Evolutionary conservation across 495 filamentous ascomycete species (phyloP), one percentile per base, ranked within the genome.

Genomic region (Arthonia radiata): DNA sequence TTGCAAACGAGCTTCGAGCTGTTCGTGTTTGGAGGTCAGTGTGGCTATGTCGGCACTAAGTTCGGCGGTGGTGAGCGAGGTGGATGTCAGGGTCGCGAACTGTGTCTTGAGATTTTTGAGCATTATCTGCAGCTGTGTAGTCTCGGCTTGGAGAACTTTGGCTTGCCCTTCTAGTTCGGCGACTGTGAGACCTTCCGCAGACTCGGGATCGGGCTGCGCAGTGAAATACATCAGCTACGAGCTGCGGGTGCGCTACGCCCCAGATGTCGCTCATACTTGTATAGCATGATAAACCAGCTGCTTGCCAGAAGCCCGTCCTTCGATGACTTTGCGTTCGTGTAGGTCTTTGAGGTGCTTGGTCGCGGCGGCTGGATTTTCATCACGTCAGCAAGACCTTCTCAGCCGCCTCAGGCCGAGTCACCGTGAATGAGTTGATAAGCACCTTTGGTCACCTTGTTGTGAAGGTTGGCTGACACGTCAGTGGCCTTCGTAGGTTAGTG

Each of bases 381-480:
- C 29, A 9, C 15, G n/a, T n/a, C n/a, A n/a, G n/a, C n/a, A n/a
- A n/a, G n/a, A n/a, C n/a, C n/a, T n/a, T n/a, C n/a, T n/a, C n/a
- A n/a, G n/a, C n/a, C n/a, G n/a, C 15, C n/a, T 34, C 12, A 16
- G 25, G 5, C 25, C 11, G n/a, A 23, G 9, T 13, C 12, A 5
- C 11, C 19, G 11, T 22, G 13, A 40, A 34, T 34, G n/a, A n/a
- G n/a, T n/a, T n/a, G n/a, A n/a, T n/a, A n/a, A n/a, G n/a, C n/a
- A 62, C 64, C 43, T 44, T 76, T 76, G 13, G 61, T 63, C 28
- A 76, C 62, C 38, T 61, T 64, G 35, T 70, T 68, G 40, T 71
- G 64, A 15, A 76, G 48, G 42, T 76, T 74, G 13, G 57, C 52
- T 17, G 60, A 68, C 25, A 75, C 49, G 18, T 77, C 70, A 13